These are phyloP conservation scores for Acanthochlamys bracteata DNA, from an alignment of 106 monocot species.

Conservation along the genomic window DNA sequence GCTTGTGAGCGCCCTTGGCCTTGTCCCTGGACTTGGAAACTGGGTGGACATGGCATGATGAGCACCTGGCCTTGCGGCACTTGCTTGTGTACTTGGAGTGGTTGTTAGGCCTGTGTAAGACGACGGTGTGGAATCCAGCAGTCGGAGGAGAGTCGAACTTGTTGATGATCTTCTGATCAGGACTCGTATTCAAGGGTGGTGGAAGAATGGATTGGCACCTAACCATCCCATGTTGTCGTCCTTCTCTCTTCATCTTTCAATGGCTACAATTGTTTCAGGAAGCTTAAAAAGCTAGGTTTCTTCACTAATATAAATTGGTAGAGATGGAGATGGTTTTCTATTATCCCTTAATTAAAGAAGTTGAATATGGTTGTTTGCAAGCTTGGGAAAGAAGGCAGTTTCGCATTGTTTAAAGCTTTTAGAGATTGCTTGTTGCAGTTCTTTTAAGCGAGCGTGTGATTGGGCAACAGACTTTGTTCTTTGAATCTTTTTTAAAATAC, in stretches of 20 bases:
- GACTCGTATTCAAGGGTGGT: neutral
- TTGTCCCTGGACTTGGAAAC: slow-evolving; percentile 56
- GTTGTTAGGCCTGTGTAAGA: slow-evolving; percentile 30
- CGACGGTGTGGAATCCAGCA: slow-evolving; percentile 8
- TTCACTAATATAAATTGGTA: neutral
- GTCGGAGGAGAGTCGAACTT: slow-evolving; percentile 3
- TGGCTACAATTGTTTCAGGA: neutral
- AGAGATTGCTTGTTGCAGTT: neutral
- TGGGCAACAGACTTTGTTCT: neutral
- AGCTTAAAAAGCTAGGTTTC: neutral
- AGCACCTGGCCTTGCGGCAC: slow-evolving; percentile 35
- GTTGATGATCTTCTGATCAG: slow-evolving; percentile 9
- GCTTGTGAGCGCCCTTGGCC: slow-evolving; percentile 60
- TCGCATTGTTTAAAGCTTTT: neutral
- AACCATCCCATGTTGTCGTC: slow-evolving; percentile 49
- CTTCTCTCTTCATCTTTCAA: slow-evolving; percentile 65
- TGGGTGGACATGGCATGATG: slow-evolving; percentile 26
- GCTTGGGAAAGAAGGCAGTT: neutral
- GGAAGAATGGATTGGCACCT: neutral
- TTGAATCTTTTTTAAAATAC: neutral
- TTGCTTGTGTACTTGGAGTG: slow-evolving; percentile 56
- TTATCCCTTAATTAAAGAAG: neutral
- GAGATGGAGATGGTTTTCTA: neutral
- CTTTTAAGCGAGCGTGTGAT: neutral
- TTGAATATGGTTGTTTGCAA: neutral